Conservation (phyloP, 1,284 basidiomycete species). For the Tausonia pullulans region DNA sequence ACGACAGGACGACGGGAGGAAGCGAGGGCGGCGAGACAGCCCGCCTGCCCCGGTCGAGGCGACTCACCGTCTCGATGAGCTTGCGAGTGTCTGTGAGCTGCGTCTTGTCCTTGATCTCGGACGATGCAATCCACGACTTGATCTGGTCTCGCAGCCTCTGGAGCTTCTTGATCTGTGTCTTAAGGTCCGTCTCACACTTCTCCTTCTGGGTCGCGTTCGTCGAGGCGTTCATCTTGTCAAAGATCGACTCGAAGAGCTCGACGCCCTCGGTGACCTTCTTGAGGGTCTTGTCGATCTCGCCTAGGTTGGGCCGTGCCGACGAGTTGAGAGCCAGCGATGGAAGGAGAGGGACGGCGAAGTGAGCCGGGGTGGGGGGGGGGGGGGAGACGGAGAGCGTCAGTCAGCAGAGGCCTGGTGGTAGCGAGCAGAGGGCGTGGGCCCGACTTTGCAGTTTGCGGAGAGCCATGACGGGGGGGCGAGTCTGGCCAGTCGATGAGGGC, state of each 20-base stretch:
- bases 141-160: slow-evolving; percentile 97
- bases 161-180: slow-evolving; percentile 98
- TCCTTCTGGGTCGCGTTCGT: slow-evolving; percentile 86
- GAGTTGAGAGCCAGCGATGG: background rate
- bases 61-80: slow-evolving; percentile 90
- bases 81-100: slow-evolving; percentile 83
- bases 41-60: background rate
- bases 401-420: background rate
- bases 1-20: background rate
- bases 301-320: slow-evolving; percentile 37
- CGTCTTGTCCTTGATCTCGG: slow-evolving; percentile 99
- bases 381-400: background rate
- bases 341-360: background rate
- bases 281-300: slow-evolving; percentile 90
- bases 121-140: slow-evolving; percentile 96
- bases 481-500: no score
- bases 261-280: slow-evolving; percentile 91
- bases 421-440: background rate
- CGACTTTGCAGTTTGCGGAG: background rate
- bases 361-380: background rate
- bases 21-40: no score
- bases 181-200: slow-evolving; percentile 87
- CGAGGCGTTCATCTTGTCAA: slow-evolving; percentile 90
- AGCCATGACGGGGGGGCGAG: background rate
- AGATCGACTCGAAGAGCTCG: slow-evolving; percentile 87